Percentiles rank a stretch among this genome's conserved stretches.
Conservation (phyloP, 768 basidiomycete genomes). For the Fibroporia radiculosa region DNA sequence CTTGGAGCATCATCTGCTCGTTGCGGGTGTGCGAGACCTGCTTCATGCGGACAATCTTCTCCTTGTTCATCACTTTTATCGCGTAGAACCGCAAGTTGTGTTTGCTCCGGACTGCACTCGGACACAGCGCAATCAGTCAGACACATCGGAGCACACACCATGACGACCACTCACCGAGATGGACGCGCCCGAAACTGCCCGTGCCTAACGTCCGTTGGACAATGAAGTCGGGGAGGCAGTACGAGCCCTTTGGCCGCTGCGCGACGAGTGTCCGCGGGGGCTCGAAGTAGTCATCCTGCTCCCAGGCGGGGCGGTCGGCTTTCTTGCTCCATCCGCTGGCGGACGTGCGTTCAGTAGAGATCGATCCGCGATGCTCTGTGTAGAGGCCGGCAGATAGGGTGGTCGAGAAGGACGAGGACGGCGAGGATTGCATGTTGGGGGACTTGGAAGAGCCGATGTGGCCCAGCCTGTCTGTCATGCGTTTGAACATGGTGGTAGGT, state of each 20-base stretch:
- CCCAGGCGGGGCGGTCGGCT: constrained; percentile 10
- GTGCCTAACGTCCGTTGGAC: constrained; percentile 84
- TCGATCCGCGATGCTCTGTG: constrained; percentile 55
- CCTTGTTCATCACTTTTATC: constrained; percentile 91
- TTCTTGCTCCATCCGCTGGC: constrained; percentile 37
- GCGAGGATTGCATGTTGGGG: constrained; percentile 9
- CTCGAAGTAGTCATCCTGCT: neutral
- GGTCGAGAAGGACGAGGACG: constrained; percentile 15
- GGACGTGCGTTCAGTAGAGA: constrained; percentile 64
- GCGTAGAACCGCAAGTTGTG: constrained; percentile 96
- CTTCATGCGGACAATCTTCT: constrained; percentile 85
- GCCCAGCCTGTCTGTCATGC: constrained; percentile 26
- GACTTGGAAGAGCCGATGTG: constrained; percentile 14
- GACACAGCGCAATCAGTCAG: too few species aligned
- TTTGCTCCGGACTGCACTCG: constrained; percentile 66
- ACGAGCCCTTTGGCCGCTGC: constrained; percentile 50
- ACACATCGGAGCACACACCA: too few species aligned
- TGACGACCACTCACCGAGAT: constrained; percentile 63
- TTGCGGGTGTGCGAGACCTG: constrained; percentile 98
- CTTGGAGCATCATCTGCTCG: constrained; percentile 80
- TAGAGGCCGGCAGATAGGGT: constrained; percentile 35
- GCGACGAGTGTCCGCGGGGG: constrained; percentile 24
- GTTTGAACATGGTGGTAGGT: constrained; percentile 22
- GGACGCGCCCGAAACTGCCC: constrained; percentile 96
- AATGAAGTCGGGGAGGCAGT: constrained; percentile 69